A percentile compares a stretch with the other conserved stretches of the same genome.
Evolutionary conservation across 2,329 filamentous ascomycete genomes (phyloP).

Genomic region (Mycosphaerella sp.): DNA sequence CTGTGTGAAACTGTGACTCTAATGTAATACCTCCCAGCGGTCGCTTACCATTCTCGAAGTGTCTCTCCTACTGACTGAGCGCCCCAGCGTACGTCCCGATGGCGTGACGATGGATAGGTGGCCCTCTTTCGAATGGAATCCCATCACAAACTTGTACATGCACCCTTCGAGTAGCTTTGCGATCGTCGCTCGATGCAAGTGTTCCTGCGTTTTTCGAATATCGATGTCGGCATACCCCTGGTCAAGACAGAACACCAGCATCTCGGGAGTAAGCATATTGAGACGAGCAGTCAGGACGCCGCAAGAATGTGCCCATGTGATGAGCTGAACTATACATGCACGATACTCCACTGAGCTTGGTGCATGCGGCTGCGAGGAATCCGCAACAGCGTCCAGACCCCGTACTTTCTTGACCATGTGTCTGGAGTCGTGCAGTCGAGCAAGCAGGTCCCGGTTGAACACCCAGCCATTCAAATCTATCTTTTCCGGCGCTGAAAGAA

Average conservation of each 20-base stretch:
- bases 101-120: slow-evolving; percentile 1
- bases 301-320: slow-evolving; percentile 3
- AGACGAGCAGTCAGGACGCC: slow-evolving; percentile 3
- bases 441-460: slow-evolving; percentile 2
- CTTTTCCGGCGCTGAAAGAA: slow-evolving; percentile 3
- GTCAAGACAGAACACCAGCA: slow-evolving; percentile 1
- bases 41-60: background rate
- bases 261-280: slow-evolving; percentile 1
- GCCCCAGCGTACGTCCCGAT: slow-evolving; percentile 3
- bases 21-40: too few species aligned
- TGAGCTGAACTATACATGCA: slow-evolving; percentile 1
- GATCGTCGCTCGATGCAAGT: background rate
- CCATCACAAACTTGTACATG: slow-evolving; percentile 5
- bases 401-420: slow-evolving; percentile 3
- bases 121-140: background rate
- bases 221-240: background rate
- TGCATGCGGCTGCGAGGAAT: background rate
- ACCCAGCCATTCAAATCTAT: background rate
- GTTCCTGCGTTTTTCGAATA: background rate
- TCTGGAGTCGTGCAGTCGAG: slow-evolving; percentile 2
- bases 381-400: background rate
- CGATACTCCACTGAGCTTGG: slow-evolving; percentile 4
- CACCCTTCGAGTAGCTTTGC: slow-evolving; percentile 4
- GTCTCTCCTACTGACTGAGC: slow-evolving; percentile 1
- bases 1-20: too few species aligned